Conservation (phyloP, 2,329 filamentous ascomycete genomes). For the Colletotrichum lupini region DNA sequence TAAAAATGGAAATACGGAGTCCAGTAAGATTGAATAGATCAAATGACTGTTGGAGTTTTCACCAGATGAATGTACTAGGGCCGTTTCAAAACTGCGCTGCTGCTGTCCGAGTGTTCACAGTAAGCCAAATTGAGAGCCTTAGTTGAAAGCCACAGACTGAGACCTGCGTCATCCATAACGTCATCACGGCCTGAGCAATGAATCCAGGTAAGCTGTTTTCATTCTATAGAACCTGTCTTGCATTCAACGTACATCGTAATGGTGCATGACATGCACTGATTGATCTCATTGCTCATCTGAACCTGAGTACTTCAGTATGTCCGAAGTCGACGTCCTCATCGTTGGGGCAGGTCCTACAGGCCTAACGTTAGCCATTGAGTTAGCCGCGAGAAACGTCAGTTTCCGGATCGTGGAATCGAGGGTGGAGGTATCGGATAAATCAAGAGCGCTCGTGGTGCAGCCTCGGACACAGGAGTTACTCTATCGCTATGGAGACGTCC, state of each 20-base stretch:
- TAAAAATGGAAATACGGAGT: too few species aligned
- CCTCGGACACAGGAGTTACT: constrained; percentile 62
- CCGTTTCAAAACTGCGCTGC: neutral
- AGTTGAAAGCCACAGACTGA: neutral
- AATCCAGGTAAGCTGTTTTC: neutral
- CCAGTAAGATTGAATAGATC: accelerated
- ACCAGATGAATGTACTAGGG: too few species aligned
- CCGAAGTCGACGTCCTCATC: constrained; percentile 43
- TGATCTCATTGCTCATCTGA: neutral
- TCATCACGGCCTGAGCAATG: neutral
- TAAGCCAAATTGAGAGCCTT: neutral
- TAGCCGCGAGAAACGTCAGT: constrained; percentile 42
- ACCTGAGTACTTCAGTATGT: neutral
- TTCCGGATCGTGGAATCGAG: constrained; percentile 52
- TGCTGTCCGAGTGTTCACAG: neutral
- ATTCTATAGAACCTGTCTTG: too few species aligned
- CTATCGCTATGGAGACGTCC: constrained; percentile 52
- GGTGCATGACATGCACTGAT: neutral
- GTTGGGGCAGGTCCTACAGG: constrained; percentile 50
- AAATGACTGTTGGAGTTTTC: too few species aligned
- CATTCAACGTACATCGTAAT: too few species aligned
- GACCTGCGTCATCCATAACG: neutral
- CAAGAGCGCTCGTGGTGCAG: constrained; percentile 58
- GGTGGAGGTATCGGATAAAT: constrained; percentile 47
- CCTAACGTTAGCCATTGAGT: constrained; percentile 46